Conservation (phyloP, 495 filamentous ascomycete species). For the Aspergillus biplanus region DNA sequence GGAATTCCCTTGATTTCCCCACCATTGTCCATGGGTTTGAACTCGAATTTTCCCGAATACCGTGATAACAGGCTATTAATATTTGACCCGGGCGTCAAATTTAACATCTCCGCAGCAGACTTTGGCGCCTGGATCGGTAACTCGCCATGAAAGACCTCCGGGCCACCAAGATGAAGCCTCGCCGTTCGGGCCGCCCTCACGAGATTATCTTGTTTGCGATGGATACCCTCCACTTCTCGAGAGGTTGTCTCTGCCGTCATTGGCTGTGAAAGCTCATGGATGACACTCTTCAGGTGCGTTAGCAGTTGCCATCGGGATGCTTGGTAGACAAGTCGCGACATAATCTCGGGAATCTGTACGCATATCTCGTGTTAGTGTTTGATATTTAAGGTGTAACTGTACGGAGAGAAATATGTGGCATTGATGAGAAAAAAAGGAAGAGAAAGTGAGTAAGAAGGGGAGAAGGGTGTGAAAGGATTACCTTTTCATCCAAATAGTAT, state of each 20-base stretch:
- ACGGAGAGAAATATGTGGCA: no score
- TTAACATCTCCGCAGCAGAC: constrained; percentile 30
- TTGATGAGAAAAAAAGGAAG: not conserved
- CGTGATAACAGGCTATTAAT: constrained; percentile 35
- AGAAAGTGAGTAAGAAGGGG: constrained; percentile 18
- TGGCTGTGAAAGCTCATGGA: constrained; percentile 50
- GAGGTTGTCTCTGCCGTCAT: constrained; percentile 25
- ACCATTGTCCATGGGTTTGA: constrained; percentile 38
- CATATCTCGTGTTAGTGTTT: constrained; percentile 1
- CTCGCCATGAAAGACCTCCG: constrained; percentile 35
- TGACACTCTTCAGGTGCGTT: constrained; percentile 61
- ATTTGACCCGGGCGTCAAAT: constrained; percentile 36
- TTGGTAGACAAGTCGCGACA: constrained; percentile 87
- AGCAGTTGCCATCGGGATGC: constrained; percentile 79
- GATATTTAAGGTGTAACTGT: no score
- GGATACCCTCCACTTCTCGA: constrained; percentile 34
- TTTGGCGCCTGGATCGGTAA: constrained; percentile 21
- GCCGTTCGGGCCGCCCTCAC: constrained; percentile 39
- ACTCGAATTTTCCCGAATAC: constrained; percentile 27
- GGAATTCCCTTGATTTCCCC: constrained; percentile 55
- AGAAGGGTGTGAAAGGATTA: constrained; percentile 28
- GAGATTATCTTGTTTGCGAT: constrained; percentile 48
- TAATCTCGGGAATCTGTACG: constrained; percentile 74
- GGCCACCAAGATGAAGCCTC: constrained; percentile 38
- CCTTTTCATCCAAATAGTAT: constrained; percentile 70